These are phyloP conservation scores for Exophiala aquamarina DNA, from an alignment of 2,329 filamentous ascomycete species.

Conservation along the genomic window DNA sequence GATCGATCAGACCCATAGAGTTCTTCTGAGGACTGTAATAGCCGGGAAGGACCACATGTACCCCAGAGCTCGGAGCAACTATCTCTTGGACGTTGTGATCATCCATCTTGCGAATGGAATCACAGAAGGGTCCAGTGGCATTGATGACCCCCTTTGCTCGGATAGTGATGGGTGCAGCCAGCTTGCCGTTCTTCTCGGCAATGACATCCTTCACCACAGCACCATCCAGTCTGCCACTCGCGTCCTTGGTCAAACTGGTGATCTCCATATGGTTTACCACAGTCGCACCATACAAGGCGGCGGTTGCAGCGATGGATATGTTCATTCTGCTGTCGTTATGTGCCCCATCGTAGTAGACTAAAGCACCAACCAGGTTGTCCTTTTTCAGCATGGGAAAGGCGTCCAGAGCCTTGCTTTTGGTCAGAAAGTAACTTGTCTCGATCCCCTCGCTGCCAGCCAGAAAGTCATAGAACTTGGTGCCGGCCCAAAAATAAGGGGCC, in stretches of 20 bases:
- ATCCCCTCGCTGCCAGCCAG: constrained; percentile 84
- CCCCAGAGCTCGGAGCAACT: constrained; percentile 80
- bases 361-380: constrained; percentile 72
- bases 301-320: constrained; percentile 82
- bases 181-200: constrained; percentile 63
- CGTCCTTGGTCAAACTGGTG: constrained; percentile 72
- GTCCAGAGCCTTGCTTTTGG: constrained; percentile 80
- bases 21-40: constrained; percentile 71
- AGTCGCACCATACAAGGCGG: constrained; percentile 80
- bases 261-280: constrained; percentile 84
- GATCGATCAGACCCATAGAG: constrained; percentile 86
- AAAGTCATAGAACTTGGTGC: constrained; percentile 79
- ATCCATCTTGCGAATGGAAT: constrained; percentile 83
- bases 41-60: constrained; percentile 82
- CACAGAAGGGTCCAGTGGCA: constrained; percentile 84
- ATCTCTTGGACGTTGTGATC: constrained; percentile 71
- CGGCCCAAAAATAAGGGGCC: constrained; percentile 70
- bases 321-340: constrained; percentile 95
- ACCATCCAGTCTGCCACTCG: constrained; percentile 69
- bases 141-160: constrained; percentile 82
- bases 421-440: constrained; percentile 85
- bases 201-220: constrained; percentile 72
- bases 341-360: constrained; percentile 89
- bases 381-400: constrained; percentile 87
- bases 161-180: constrained; percentile 59